These are phyloP conservation scores for Fraxinus anomala DNA, from an alignment of 257 asterid genomes.

Conservation along the genomic window DNA sequence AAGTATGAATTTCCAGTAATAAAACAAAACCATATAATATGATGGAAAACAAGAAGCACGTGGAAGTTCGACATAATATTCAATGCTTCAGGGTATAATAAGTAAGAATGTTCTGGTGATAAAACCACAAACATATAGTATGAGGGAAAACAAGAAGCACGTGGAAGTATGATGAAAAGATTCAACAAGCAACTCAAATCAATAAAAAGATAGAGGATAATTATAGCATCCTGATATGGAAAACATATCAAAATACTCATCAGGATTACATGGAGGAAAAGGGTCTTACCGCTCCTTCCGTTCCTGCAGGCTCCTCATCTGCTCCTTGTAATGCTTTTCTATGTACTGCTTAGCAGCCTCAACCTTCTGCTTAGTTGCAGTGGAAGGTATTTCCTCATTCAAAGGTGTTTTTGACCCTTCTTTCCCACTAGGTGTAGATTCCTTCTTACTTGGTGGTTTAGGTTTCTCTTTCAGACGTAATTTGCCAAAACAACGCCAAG, in stretches of 20 bases:
- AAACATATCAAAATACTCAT: conserved; percentile 17
- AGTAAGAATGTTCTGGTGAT: not conserved
- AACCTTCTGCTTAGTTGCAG: conserved; percentile 90
- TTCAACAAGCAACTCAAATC: not conserved
- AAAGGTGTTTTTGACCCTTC: conserved; percentile 61
- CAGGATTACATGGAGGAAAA: conserved; percentile 17
- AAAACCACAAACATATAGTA: conserved; percentile 7
- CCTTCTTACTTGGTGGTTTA: conserved; percentile 64
- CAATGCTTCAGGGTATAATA: not conserved
- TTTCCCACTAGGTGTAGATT: conserved; percentile 53
- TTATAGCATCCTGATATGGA: not conserved
- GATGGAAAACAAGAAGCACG: no score
- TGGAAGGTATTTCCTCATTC: conserved; percentile 79
- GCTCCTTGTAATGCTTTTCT: conserved; percentile 96
- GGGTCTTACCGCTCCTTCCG: conserved; percentile 80
- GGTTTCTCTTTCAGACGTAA: conserved; percentile 67
- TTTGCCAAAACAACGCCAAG: conserved; percentile 71
- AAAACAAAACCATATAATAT: no score
- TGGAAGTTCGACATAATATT: no score
- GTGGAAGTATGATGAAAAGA: conserved; percentile 12
- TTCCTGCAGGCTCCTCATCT: conserved; percentile 94
- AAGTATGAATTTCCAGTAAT: no score
- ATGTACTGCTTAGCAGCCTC: conserved; percentile 98
- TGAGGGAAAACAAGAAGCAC: conserved; percentile 16
- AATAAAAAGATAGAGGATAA: conserved; percentile 10